These are phyloP conservation scores for Entomortierella chlamydospora DNA, from an alignment of 192 early-diverging fungal species.

Conservation along the genomic window DNA sequence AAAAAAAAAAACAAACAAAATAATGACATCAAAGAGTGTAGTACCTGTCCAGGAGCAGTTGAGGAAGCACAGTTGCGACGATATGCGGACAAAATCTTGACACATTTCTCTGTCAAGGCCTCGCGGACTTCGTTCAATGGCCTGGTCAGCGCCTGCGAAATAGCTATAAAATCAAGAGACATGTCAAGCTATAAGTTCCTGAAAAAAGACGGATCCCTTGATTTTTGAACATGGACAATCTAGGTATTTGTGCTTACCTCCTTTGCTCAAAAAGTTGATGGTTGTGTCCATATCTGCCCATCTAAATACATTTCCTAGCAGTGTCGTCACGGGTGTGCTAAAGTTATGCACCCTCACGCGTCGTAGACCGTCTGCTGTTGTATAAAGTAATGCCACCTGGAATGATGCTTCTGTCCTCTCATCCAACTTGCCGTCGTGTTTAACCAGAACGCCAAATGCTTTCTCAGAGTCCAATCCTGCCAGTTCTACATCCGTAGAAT, in stretches of 20 bases:
- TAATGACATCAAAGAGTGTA: too few species aligned
- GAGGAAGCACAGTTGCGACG: slow-evolving; percentile 90
- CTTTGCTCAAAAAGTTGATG: slow-evolving; percentile 87
- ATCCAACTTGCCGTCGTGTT: slow-evolving; percentile 91
- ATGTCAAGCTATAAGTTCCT: too few species aligned
- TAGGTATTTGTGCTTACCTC: slow-evolving; percentile 56
- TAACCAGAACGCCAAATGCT: slow-evolving; percentile 82
- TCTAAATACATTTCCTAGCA: slow-evolving; percentile 87
- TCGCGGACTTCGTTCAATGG: slow-evolving; percentile 83
- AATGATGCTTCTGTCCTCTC: slow-evolving; percentile 85
- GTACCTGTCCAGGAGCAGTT: slow-evolving; percentile 84
- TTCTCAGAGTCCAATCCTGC: slow-evolving; percentile 90
- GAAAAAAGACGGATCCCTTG: background rate
- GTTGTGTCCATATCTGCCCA: slow-evolving; percentile 93
- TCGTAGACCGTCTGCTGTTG: slow-evolving; percentile 86
- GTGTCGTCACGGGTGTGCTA: slow-evolving; percentile 76
- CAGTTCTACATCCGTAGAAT: slow-evolving; percentile 91
- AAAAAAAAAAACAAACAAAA: background rate
- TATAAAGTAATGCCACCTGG: slow-evolving; percentile 97
- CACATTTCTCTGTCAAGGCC: slow-evolving; percentile 88
- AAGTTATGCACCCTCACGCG: slow-evolving; percentile 94
- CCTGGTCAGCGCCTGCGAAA: slow-evolving; percentile 74
- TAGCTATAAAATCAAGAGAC: slow-evolving; percentile 57
- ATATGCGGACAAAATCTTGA: slow-evolving; percentile 90
- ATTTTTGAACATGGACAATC: too few species aligned